Conservation (phyloP, 1,284 basidiomycete genomes). For the Porodaedalea pini region DNA sequence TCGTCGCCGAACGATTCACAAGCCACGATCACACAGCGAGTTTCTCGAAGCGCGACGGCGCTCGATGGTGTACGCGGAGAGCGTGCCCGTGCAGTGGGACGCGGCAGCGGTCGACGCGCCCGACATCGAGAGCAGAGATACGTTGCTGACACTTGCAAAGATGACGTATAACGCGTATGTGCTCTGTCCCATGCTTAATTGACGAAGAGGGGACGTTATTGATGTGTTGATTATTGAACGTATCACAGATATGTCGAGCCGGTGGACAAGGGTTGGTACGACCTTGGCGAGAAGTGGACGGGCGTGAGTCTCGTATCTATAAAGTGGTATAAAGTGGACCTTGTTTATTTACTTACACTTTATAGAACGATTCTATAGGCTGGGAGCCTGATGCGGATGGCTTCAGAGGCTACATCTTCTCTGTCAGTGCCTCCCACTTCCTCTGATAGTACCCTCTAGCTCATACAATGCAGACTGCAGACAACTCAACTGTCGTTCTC, state of each 20-base stretch:
- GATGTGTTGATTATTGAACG: not conserved
- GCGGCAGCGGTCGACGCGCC: constrained; percentile 59
- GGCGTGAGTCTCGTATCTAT: constrained; percentile 41
- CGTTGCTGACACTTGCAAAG: constrained; percentile 83
- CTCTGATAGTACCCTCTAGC: not conserved
- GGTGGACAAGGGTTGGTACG: constrained; percentile 72
- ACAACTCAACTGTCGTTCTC: constrained; percentile 85
- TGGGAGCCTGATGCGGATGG: constrained; percentile 90
- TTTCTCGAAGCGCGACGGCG: constrained; percentile 47
- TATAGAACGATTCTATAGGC: constrained; percentile 80
- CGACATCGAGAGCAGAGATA: constrained; percentile 75
- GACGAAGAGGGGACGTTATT: too few species aligned
- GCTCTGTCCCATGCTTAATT: too few species aligned
- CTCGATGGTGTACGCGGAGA: constrained; percentile 49
- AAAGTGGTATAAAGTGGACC: not conserved
- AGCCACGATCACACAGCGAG: constrained; percentile 50
- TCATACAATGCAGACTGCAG: constrained; percentile 41
- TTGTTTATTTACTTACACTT: constrained; percentile 8
- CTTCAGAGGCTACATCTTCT: constrained; percentile 89
- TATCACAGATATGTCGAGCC: constrained; percentile 36
- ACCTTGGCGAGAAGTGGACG: constrained; percentile 64
- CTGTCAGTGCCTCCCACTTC: constrained; percentile 29
- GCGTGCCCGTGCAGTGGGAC: constrained; percentile 52
- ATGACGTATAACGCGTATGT: constrained; percentile 92
- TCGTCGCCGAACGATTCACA: constrained; percentile 39